phyloP scores from a whole-genome alignment of 1,139 yeast species.

The Scheffersomyces illinoinensis region DNA sequence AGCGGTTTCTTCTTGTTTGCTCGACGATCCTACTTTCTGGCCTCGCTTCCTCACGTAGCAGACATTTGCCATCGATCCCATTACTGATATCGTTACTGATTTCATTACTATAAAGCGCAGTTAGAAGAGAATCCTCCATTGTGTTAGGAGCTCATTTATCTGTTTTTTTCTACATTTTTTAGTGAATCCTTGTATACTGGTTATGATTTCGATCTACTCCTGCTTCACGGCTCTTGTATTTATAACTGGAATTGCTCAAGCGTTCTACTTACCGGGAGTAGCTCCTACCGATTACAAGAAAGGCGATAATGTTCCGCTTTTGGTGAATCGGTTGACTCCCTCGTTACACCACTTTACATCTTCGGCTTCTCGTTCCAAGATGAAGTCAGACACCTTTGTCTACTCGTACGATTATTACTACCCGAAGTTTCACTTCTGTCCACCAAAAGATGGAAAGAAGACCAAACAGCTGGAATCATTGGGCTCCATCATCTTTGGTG shows the following conservation, averaged over 20 bases:
- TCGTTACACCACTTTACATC: conserved; percentile 48
- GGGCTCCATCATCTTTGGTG: conserved; percentile 94
- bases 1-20: not conserved
- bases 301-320: conserved; percentile 71
- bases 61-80: not conserved
- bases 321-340: conserved; percentile 90
- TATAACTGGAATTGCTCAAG: conserved; percentile 33
- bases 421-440: conserved; percentile 80
- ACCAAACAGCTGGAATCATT: conserved; percentile 79
- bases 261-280: conserved; percentile 90
- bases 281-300: conserved; percentile 85
- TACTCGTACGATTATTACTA: conserved; percentile 86
- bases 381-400: conserved; percentile 51
- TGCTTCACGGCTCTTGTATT: conserved; percentile 17
- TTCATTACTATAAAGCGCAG: not conserved
- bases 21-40: not conserved
- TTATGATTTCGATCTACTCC: not conserved
- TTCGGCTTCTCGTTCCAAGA: conserved; percentile 25
- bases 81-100: not conserved
- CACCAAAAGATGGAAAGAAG: conserved; percentile 63
- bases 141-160: not conserved
- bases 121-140: not conserved
- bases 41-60: not conserved
- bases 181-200: not conserved
- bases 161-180: not conserved